Evolutionary conservation across 805 yeast species (phyloP).

Genomic region (Teunomyces tritomae): DNA sequence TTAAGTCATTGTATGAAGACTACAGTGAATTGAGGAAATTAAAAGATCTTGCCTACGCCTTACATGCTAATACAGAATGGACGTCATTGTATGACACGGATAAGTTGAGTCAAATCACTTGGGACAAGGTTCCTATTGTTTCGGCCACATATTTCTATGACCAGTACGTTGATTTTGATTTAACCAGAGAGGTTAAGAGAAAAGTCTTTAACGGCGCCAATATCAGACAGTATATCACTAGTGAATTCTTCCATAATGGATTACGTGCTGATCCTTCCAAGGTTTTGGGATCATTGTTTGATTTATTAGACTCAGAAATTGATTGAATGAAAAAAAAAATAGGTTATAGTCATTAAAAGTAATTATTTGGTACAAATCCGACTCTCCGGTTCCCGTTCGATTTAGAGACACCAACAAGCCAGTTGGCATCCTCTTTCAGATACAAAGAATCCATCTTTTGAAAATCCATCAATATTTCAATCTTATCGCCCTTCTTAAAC

Average conservation of each 20-base stretch:
- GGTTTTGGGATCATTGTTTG: conserved; percentile 40
- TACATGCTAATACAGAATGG: conserved; percentile 37
- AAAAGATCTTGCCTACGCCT: conserved; percentile 37
- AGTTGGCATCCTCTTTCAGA: conserved; percentile 19
- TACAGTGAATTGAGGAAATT: conserved; percentile 41
- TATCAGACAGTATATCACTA: conserved; percentile 42
- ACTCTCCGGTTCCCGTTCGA: conserved; percentile 17
- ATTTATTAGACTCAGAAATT: conserved; percentile 37
- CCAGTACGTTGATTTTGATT: conserved; percentile 50
- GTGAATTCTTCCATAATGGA: conserved; percentile 53
- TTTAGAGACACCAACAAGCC: conserved; percentile 32
- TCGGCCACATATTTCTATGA: conserved; percentile 50
- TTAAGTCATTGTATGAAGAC: conserved; percentile 49
- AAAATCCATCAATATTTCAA: conserved; percentile 33
- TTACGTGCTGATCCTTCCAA: conserved; percentile 39
- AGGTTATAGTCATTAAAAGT: conserved; percentile 6
- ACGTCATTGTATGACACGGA: conserved; percentile 33
- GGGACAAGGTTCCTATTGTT: conserved; percentile 42
- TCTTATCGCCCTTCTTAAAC: conserved; percentile 29
- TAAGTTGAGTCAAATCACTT: conserved; percentile 26
- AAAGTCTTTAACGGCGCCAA: conserved; percentile 31
- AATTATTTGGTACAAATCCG: conserved; percentile 35
- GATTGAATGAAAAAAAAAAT: conserved; percentile 21
- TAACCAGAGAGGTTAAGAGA: conserved; percentile 36
- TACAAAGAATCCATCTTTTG: conserved; percentile 22